These are phyloP conservation scores for Podosphaera aphanis DNA, from an alignment of 2,329 filamentous ascomycete species.

Conservation along the genomic window DNA sequence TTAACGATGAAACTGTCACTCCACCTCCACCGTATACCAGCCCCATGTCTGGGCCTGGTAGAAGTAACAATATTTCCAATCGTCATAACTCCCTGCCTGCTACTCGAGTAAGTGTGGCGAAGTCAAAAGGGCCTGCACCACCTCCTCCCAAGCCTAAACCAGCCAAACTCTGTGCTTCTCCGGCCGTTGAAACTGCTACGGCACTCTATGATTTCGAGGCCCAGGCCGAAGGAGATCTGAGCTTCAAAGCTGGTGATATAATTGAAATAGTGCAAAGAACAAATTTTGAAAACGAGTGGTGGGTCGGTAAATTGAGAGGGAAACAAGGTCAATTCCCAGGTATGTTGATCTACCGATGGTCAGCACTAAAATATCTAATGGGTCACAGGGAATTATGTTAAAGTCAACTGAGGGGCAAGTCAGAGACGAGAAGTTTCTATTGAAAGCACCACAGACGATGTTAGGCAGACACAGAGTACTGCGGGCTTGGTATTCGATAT, in stretches of 20 bases:
- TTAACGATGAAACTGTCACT: constrained; percentile 25
- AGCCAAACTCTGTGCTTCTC: constrained; percentile 39
- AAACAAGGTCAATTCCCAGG: constrained; percentile 86
- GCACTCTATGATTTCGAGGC: constrained; percentile 93
- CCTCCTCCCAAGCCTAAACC: constrained; percentile 64
- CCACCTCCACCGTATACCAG: constrained; percentile 50
- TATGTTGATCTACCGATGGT: constrained; percentile 19
- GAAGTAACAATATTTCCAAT: constrained; percentile 14
- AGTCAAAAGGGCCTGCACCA: constrained; percentile 44
- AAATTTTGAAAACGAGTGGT: constrained; percentile 93
- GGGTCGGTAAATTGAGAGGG: constrained; percentile 60
- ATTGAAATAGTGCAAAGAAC: constrained; percentile 75
- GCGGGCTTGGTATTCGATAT: background rate
- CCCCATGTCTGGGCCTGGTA: constrained; percentile 5
- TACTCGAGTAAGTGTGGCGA: constrained; percentile 28
- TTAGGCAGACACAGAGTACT: background rate
- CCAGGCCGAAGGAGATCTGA: constrained; percentile 81
- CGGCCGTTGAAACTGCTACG: constrained; percentile 54
- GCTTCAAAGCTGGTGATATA: constrained; percentile 65
- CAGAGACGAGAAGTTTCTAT: background rate
- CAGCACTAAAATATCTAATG: background rate
- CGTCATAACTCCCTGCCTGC: constrained; percentile 20
- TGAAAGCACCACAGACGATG: background rate
- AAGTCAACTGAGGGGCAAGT: background rate
- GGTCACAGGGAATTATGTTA: background rate